Conservation (phyloP, 2,329 filamentous ascomycete genomes). For the Aspergillus eucalypticola region DNA sequence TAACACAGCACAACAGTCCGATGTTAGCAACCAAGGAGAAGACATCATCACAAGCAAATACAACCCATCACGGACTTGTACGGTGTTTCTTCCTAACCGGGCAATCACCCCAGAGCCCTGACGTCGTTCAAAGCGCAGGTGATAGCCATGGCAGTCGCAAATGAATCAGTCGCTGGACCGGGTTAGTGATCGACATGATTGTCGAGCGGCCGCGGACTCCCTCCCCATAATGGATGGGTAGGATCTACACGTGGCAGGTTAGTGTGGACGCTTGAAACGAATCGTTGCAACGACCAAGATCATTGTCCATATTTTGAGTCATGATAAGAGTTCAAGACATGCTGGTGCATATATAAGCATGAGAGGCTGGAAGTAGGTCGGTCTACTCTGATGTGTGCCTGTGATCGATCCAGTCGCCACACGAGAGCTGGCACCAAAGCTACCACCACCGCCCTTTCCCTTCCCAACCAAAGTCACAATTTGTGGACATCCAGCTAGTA, state of each 20-base stretch:
- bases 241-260: neutral
- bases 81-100: neutral
- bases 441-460: too few relatives aligned
- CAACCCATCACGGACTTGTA: neutral
- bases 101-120: neutral
- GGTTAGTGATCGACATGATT: neutral
- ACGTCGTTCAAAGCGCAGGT: neutral
- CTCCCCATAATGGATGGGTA: neutral
- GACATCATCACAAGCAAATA: neutral
- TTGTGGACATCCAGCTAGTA: neutral
- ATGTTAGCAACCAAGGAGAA: neutral
- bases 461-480: too few relatives aligned
- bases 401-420: too few relatives aligned
- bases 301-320: neutral
- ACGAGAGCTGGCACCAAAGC: too few relatives aligned
- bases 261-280: neutral
- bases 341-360: neutral
- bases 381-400: neutral
- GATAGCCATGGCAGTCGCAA: neutral
- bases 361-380: neutral
- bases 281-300: neutral
- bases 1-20: neutral
- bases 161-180: neutral
- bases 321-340: neutral
- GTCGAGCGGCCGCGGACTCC: neutral